A percentile compares a stretch with the other conserved stretches of the same genome.
Evolutionary conservation across 148 eudicot species (phyloP).

Genomic region (Rhododendron williamsianum): DNA sequence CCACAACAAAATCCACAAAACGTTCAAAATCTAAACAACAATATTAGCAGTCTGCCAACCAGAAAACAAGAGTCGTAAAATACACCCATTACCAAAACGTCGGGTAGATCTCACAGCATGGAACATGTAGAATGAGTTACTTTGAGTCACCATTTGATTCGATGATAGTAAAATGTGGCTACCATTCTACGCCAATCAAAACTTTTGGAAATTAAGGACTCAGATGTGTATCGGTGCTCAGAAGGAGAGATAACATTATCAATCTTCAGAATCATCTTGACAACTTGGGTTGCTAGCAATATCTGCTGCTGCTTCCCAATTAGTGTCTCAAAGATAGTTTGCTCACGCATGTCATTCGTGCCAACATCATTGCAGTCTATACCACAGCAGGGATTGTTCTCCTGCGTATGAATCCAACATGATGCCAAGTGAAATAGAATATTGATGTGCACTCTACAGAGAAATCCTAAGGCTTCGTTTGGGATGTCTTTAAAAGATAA

Average conservation of each 20-base stretch:
- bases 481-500: background rate
- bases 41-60: background rate
- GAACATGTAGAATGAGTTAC: background rate
- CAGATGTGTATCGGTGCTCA: constrained; percentile 38
- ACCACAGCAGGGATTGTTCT: constrained; percentile 70
- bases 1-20: background rate
- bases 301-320: constrained; percentile 94
- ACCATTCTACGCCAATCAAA: constrained; percentile 1
- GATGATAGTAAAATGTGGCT: background rate
- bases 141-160: background rate
- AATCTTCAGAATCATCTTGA: constrained; percentile 95
- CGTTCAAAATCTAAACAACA: background rate
- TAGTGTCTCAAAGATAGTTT: constrained; percentile 87
- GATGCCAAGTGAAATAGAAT: background rate
- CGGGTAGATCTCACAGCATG: background rate
- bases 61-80: background rate
- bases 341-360: constrained; percentile 89
- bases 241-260: constrained; percentile 88
- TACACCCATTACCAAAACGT: background rate
- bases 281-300: constrained; percentile 91
- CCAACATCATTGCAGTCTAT: constrained; percentile 90
- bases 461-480: background rate
- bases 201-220: background rate
- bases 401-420: constrained; percentile 29
- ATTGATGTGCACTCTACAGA: background rate